A percentile compares a stretch with the other conserved stretches of the same genome.
phyloP scores from a whole-genome alignment of 23 red algal genomes.

The Gracilaria gracilis region DNA sequence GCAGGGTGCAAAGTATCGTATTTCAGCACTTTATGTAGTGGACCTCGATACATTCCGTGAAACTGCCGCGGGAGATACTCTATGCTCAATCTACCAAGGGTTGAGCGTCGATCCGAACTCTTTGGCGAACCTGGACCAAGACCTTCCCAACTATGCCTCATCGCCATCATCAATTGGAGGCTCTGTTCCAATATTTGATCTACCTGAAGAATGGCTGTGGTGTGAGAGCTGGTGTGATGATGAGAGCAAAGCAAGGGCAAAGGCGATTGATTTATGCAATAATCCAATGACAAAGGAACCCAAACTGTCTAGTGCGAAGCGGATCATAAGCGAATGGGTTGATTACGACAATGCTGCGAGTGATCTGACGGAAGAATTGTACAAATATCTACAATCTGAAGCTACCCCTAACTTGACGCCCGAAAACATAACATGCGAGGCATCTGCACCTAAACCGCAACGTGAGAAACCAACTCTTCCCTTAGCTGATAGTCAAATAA shows the following conservation, averaged over 20 bases:
- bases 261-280: slow-evolving; percentile 99
- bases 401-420: background rate
- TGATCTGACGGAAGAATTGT: slow-evolving; percentile 67
- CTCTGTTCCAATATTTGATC: slow-evolving; percentile 81
- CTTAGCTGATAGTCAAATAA: background rate
- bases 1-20: slow-evolving; percentile 85
- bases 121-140: slow-evolving; percentile 97
- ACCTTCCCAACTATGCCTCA: slow-evolving; percentile 97
- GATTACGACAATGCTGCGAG: slow-evolving; percentile 75
- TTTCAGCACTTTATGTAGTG: slow-evolving; percentile 96
- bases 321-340: slow-evolving; percentile 95
- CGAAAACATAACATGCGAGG: background rate
- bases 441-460: background rate
- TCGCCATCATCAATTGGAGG: slow-evolving; percentile 32
- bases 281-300: slow-evolving; percentile 97
- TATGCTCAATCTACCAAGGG: slow-evolving; percentile 89
- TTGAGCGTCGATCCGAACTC: slow-evolving; percentile 87
- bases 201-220: slow-evolving; percentile 98
- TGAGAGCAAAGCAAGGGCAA: slow-evolving; percentile 83
- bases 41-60: slow-evolving; percentile 91
- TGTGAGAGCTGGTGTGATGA: slow-evolving; percentile 99
- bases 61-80: slow-evolving; percentile 84
- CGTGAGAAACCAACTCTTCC: background rate
- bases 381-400: slow-evolving; percentile 41
- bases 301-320: slow-evolving; percentile 86